phyloP scores from a whole-genome alignment of 1,284 basidiomycete species.

The Sanguinoderma infundibulare region DNA sequence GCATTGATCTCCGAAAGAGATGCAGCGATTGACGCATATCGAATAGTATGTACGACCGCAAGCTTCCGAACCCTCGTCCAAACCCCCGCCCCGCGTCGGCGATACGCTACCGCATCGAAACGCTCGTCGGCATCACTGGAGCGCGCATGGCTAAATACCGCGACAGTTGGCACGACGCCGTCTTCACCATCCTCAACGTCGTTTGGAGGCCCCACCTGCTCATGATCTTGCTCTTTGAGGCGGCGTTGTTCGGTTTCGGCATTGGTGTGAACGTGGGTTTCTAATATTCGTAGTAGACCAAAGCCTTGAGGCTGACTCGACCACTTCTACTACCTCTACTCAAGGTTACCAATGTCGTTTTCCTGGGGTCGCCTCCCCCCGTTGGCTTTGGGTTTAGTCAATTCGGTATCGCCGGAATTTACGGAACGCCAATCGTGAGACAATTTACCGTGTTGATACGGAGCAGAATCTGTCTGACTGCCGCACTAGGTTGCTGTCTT shows the following conservation, averaged over 20 bases:
- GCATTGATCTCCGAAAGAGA: not conserved
- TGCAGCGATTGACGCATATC: not conserved
- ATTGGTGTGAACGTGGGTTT: slow-evolving; percentile 76
- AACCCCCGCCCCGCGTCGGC: slow-evolving; percentile 44
- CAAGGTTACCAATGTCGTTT: slow-evolving; percentile 73
- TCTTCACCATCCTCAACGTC: slow-evolving; percentile 54
- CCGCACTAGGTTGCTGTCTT: slow-evolving; percentile 57
- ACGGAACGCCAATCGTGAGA: slow-evolving; percentile 68
- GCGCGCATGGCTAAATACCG: slow-evolving; percentile 64
- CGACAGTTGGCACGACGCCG: slow-evolving; percentile 52
- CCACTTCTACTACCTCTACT: too few species aligned
- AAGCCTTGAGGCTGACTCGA: not conserved
- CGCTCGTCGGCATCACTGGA: slow-evolving; percentile 70
- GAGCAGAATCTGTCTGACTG: not conserved
- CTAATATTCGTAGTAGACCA: not conserved
- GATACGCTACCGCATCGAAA: slow-evolving; percentile 60
- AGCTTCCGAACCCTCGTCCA: slow-evolving; percentile 49
- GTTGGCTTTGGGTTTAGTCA: slow-evolving; percentile 62
- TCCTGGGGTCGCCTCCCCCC: slow-evolving; percentile 61
- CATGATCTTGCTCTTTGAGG: slow-evolving; percentile 60
- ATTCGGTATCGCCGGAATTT: slow-evolving; percentile 59
- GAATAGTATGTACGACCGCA: slow-evolving; percentile 69
- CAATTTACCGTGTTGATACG: not conserved
- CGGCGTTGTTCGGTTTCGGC: slow-evolving; percentile 66
- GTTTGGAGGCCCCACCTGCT: slow-evolving; percentile 70